phyloP scores from a whole-genome alignment of 2,329 filamentous ascomycete genomes.

The Exophiala sp. region DNA sequence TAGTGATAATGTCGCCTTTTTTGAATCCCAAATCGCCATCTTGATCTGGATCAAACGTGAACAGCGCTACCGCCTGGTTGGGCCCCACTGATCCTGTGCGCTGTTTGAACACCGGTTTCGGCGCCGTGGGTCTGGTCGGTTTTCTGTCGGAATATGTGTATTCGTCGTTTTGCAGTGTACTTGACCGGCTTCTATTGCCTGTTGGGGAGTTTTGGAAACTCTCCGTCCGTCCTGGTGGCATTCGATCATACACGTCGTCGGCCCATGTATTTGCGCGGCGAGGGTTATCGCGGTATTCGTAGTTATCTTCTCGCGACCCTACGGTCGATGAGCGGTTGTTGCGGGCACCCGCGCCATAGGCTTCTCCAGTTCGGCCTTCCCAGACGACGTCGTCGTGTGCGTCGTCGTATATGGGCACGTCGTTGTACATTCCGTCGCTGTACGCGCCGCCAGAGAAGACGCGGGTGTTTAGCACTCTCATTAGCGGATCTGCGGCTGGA shows the following conservation, averaged over 20 bases:
- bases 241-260: conserved; percentile 47
- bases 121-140: conserved; percentile 76
- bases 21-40: conserved; percentile 91
- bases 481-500: conserved; percentile 76
- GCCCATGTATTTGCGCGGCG: conserved; percentile 48
- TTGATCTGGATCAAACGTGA: conserved; percentile 91
- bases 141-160: conserved; percentile 59
- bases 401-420: conserved; percentile 84
- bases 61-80: conserved; percentile 87
- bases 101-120: conserved; percentile 76
- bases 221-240: conserved; percentile 31
- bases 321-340: conserved; percentile 57
- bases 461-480: conserved; percentile 79
- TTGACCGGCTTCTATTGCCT: conserved; percentile 37
- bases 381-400: conserved; percentile 77
- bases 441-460: conserved; percentile 66
- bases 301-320: conserved; percentile 44
- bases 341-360: conserved; percentile 64
- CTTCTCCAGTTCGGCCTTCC: conserved; percentile 70
- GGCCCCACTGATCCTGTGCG: conserved; percentile 45
- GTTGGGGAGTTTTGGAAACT: conserved; percentile 32
- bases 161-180: conserved; percentile 41
- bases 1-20: conserved; percentile 94
- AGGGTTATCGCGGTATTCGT: conserved; percentile 54
- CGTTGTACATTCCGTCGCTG: conserved; percentile 81